Conservation (phyloP, 2,329 filamentous ascomycete genomes). For the Alternaria metachromatica region DNA sequence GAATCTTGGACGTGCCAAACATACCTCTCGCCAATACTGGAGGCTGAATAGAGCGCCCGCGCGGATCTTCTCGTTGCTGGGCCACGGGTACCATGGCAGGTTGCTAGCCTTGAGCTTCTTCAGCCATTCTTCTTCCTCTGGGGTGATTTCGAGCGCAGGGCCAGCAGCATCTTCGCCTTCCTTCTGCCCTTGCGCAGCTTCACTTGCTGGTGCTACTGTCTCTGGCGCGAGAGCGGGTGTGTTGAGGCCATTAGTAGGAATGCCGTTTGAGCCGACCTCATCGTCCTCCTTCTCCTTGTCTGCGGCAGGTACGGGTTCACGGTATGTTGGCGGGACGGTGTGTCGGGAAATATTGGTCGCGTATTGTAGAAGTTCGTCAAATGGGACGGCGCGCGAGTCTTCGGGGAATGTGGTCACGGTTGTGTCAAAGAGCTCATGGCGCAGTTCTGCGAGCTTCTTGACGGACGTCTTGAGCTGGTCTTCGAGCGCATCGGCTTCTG, state of each 20-base stretch:
- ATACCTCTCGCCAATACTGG: conserved; percentile 27
- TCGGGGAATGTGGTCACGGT: conserved; percentile 49
- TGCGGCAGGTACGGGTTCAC: conserved; percentile 29
- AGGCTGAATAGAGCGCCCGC: conserved; percentile 65
- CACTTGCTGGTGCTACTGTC: conserved; percentile 27
- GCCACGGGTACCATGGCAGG: conserved; percentile 74
- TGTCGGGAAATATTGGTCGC: conserved; percentile 81
- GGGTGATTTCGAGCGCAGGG: conserved; percentile 30
- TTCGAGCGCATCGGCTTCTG: conserved; percentile 70
- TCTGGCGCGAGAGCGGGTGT: conserved; percentile 38
- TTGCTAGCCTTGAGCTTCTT: conserved; percentile 39
- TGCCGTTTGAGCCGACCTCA: conserved; percentile 26
- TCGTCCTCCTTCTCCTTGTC: conserved; percentile 30
- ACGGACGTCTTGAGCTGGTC: conserved; percentile 75
- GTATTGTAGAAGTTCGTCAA: conserved; percentile 77
- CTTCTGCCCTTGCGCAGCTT: conserved; percentile 25
- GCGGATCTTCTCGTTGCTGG: conserved; percentile 71
- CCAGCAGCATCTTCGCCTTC: conserved; percentile 18
- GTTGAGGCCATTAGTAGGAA: conserved; percentile 37
- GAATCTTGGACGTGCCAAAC: not conserved
- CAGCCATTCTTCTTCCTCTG: conserved; percentile 44
- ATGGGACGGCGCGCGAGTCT: conserved; percentile 61
- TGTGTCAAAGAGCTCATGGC: conserved; percentile 70
- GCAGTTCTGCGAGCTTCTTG: conserved; percentile 71
- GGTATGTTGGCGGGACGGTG: conserved; percentile 71